Evolutionary conservation across 352 stramenopile genomes (phyloP).

Genomic region (Achlya hypogyna): DNA sequence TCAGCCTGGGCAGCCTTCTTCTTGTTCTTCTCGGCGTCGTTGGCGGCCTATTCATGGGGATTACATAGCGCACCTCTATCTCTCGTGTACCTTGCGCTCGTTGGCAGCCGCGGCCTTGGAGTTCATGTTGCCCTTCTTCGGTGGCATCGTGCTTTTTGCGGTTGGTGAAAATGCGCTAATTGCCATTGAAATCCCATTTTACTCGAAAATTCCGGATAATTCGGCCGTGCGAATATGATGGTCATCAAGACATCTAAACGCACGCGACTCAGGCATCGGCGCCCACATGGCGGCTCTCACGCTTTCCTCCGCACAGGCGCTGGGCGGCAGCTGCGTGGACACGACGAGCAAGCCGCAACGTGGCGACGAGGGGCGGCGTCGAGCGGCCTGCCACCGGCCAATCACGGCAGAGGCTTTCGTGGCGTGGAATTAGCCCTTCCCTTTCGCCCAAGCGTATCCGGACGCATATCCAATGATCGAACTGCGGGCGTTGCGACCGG

Average conservation of each 20-base stretch:
- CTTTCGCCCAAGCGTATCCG: neutral
- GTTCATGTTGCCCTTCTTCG: slow-evolving; percentile 51
- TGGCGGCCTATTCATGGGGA: slow-evolving; percentile 22
- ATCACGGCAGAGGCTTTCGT: neutral
- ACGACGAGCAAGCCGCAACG: no score
- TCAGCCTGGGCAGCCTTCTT: slow-evolving; percentile 36
- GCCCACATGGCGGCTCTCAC: no score
- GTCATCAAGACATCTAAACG: neutral
- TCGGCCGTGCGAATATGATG: neutral
- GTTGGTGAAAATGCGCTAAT: slow-evolving; percentile 8
- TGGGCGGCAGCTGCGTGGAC: no score
- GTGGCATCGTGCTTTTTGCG: slow-evolving; percentile 24
- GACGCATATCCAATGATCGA: neutral
- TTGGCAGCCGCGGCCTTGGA: slow-evolving; percentile 69
- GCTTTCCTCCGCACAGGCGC: no score
- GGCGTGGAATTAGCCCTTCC: neutral
- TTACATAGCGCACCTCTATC: neutral
- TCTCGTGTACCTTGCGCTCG: slow-evolving; percentile 38
- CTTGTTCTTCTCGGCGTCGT: slow-evolving; percentile 46
- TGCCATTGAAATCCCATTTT: neutral
- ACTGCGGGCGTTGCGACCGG: neutral
- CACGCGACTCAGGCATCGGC: neutral
- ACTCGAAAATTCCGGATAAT: neutral
- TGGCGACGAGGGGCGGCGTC: no score
- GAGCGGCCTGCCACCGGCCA: neutral